phyloP scores from a whole-genome alignment of 2,329 filamentous ascomycete genomes.

The Aspergillus brasiliensis region DNA sequence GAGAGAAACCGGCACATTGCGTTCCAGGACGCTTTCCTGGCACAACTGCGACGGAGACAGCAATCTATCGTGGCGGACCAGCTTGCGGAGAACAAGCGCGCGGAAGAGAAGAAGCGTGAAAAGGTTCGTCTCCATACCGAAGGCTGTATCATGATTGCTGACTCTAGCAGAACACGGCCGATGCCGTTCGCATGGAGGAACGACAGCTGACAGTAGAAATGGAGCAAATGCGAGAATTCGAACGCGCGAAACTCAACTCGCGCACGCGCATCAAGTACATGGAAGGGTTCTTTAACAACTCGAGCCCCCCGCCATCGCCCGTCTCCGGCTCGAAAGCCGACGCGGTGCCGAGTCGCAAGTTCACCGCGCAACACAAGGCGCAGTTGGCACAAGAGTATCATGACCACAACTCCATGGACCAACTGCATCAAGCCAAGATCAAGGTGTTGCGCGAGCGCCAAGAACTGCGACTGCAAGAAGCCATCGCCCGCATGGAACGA shows the following conservation, averaged over 20 bases:
- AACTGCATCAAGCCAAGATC: constrained; percentile 47
- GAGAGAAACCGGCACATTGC: constrained; percentile 36
- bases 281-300: constrained; percentile 49
- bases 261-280: constrained; percentile 50
- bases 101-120: constrained; percentile 40
- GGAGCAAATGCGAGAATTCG: constrained; percentile 48
- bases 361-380: constrained; percentile 46
- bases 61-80: constrained; percentile 32
- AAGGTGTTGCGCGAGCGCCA: constrained; percentile 52
- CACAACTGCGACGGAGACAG: constrained; percentile 33
- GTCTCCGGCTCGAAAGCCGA: constrained; percentile 23
- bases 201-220: constrained; percentile 48
- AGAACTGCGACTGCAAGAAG: constrained; percentile 43
- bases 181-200: constrained; percentile 43
- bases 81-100: constrained; percentile 31
- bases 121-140: constrained; percentile 32
- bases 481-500: constrained; percentile 41
- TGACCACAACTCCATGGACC: constrained; percentile 46
- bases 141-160: neutral
- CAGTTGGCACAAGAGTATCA: constrained; percentile 49
- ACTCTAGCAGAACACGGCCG: constrained; percentile 37
- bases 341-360: constrained; percentile 33
- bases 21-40: constrained; percentile 37
- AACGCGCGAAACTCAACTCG: constrained; percentile 46
- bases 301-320: constrained; percentile 38